These are phyloP conservation scores for Candida glucosophila DNA, from an alignment of 1,139 yeast genomes.

Conservation along the genomic window DNA sequence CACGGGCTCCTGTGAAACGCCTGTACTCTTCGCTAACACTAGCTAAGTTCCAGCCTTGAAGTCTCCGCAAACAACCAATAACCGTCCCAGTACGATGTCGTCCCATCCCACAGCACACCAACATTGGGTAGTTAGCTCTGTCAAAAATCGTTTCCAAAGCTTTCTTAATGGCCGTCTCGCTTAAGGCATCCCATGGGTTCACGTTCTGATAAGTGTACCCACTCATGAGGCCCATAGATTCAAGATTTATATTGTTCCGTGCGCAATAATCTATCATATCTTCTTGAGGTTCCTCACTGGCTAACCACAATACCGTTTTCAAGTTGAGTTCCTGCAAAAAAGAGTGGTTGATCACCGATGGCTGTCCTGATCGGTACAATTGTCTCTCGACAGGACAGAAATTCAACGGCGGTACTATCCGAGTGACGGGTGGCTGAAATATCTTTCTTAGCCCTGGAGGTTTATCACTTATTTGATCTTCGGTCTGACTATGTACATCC, in stretches of 20 bases:
- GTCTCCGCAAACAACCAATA: conserved; percentile 79
- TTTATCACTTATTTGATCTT: too few species aligned
- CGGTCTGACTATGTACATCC: too few species aligned
- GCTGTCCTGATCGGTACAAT: conserved; percentile 90
- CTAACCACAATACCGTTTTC: conserved; percentile 84
- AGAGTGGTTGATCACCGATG: conserved; percentile 88
- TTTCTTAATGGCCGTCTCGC: conserved; percentile 69
- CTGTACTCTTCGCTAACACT: conserved; percentile 90
- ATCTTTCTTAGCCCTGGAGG: too few species aligned
- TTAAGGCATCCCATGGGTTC: conserved; percentile 95
- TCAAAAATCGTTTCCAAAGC: conserved; percentile 72
- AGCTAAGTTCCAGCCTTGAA: conserved; percentile 95
- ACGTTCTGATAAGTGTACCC: conserved; percentile 29
- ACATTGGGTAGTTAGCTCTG: conserved; percentile 66
- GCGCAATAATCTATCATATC: conserved; percentile 77
- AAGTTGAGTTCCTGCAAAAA: conserved; percentile 68
- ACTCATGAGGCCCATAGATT: conserved; percentile 59
- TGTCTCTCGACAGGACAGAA: conserved; percentile 90
- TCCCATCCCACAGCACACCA: conserved; percentile 97
- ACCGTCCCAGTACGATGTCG: conserved; percentile 95
- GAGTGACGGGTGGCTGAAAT: conserved; percentile 42
- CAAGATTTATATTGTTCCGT: conserved; percentile 57
- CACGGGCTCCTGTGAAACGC: conserved; percentile 85
- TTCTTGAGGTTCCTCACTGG: conserved; percentile 92
- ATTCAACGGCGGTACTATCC: conserved; percentile 88